These are phyloP conservation scores for Chrysosphaeria jannelii DNA, from an alignment of 2,329 filamentous ascomycete genomes.

Conservation along the genomic window DNA sequence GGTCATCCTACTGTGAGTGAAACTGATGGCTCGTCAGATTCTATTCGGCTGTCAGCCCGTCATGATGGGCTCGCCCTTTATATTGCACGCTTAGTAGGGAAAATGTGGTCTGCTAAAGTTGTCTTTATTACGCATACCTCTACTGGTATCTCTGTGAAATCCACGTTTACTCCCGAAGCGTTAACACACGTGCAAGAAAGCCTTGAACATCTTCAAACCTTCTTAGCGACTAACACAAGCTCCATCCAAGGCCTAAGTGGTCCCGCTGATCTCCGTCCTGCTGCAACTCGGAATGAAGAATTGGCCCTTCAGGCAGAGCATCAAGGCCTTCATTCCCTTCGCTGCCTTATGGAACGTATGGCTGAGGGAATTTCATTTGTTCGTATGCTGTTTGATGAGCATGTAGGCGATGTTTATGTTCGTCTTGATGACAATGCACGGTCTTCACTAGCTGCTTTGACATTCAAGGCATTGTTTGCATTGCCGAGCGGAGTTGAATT, in stretches of 20 bases:
- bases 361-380: slow-evolving; percentile 95
- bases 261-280: slow-evolving; percentile 29
- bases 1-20: slow-evolving; percentile 66
- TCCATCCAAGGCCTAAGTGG: slow-evolving; percentile 90
- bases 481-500: slow-evolving; percentile 53
- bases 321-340: slow-evolving; percentile 61
- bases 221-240: slow-evolving; percentile 61
- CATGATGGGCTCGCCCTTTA: slow-evolving; percentile 76
- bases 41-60: slow-evolving; percentile 61
- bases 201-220: slow-evolving; percentile 47
- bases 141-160: slow-evolving; percentile 29
- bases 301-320: slow-evolving; percentile 82
- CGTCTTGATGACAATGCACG: slow-evolving; percentile 41
- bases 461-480: slow-evolving; percentile 69
- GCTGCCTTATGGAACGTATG: slow-evolving; percentile 64
- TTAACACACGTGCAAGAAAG: slow-evolving; percentile 52
- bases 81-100: slow-evolving; percentile 60
- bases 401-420: slow-evolving; percentile 60
- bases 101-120: slow-evolving; percentile 60
- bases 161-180: slow-evolving; percentile 36
- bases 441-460: slow-evolving; percentile 42
- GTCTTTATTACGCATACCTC: slow-evolving; percentile 40
- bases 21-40: slow-evolving; percentile 47
- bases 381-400: slow-evolving; percentile 78
- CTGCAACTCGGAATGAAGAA: slow-evolving; percentile 66